Evolutionary conservation across 345 rosid genomes (phyloP), one percentile per base, ranked within the genome.

Genomic region (Schrenkiella parvula): DNA sequence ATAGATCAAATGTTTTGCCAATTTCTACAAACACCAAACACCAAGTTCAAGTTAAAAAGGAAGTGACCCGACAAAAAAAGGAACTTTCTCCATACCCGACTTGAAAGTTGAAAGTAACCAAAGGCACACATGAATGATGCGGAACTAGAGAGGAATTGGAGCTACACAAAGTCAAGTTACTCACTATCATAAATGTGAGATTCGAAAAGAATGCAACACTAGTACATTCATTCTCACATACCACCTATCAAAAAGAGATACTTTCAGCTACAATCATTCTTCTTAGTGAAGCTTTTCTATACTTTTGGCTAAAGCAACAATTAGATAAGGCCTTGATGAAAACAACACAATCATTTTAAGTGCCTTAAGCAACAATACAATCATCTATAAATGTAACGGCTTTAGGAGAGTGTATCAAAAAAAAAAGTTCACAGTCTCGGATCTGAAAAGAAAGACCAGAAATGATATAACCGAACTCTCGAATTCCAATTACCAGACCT

Each of bases 1-100:
- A 68, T 86, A 83, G 37, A 91, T 81, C 80, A 86, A 54, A 41
- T 79, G 61, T 50, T 72, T 84, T 5, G 85, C 95, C 32, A 87
- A 64, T 57, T 78, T 84, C 97, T 91, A 85, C 80, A 77, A 76
- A 59, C 58, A 71, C 35, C 70, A 53, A 63, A 63, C 61, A 76
- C 55, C 68, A 67, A 29, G 31, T 6, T 38, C 41, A 61, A 25
- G 64, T 68, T 52, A 42, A 25, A 28, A 66, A 37, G 9, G 17
- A 35, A 54, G 12, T 32, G 2, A 54, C 15, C 13, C 2, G 2
- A 55, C 42, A 52, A 25, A 21, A 6, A 29, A 58, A 21, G 7
- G 13, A 39, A 51, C 37, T 52, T 53, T 62, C 54, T 21, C 26
- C 14, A 42, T 19, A 51, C 31, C 39, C n/a, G 14, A 60, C 19